phyloP scores from a whole-genome alignment of 441 rosid genomes.

The Iberis amara region DNA sequence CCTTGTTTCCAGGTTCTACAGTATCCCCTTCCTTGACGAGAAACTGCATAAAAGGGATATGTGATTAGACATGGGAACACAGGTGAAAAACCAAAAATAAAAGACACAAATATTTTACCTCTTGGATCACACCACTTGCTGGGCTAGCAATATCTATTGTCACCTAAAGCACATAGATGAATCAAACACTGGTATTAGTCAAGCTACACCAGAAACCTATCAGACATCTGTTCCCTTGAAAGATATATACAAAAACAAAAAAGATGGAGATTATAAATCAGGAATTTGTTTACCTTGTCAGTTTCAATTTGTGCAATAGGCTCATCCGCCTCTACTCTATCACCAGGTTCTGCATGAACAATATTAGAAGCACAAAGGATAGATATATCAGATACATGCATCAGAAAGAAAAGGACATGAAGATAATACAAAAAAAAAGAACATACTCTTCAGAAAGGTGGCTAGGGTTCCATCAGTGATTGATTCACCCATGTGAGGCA shows the following conservation, averaged over 20 bases:
- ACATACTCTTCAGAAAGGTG: conserved; percentile 71
- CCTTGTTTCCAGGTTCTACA: conserved; percentile 77
- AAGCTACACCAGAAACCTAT: not conserved
- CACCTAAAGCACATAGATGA: conserved; percentile 46
- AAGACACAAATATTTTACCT: conserved; percentile 40
- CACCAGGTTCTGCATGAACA: conserved; percentile 75
- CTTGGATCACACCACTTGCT: conserved; percentile 78
- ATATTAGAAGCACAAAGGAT: conserved; percentile 21
- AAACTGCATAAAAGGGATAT: conserved; percentile 30
- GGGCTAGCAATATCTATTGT: conserved; percentile 93
- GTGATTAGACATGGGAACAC: conserved; percentile 15
- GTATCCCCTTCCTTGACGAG: conserved; percentile 94
- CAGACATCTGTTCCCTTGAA: not conserved
- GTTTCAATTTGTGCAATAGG: conserved; percentile 96
- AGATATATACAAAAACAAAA: not conserved
- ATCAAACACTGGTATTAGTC: conserved; percentile 16
- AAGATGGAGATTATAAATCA: not conserved
- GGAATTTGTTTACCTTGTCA: conserved; percentile 58
- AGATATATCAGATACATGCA: conserved; percentile 17
- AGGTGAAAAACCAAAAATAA: conserved; percentile 14
- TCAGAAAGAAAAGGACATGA: not conserved
- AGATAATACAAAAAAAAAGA: conserved; percentile 8
- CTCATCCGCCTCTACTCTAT: conserved; percentile 82
- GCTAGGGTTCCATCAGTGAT: conserved; percentile 94
- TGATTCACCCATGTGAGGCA: conserved; percentile 96